Base-by-base conservation (phyloP, 2,329 filamentous ascomycete genomes). In the Sporothrix brunneoviolacea region DNA sequence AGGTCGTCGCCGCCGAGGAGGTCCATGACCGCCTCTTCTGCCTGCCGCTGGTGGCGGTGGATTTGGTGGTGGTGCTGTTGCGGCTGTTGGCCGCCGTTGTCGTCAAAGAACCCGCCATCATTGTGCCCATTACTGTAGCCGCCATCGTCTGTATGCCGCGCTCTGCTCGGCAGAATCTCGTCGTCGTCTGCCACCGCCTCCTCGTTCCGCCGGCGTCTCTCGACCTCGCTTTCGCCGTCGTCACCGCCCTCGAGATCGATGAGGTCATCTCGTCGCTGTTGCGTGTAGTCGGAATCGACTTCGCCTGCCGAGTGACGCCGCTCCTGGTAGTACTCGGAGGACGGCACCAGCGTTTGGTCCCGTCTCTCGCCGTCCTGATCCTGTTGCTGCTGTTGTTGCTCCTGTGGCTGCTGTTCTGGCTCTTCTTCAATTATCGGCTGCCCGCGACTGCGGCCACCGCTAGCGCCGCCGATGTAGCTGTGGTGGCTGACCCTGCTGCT, bases 261-360 rank as follows among this genome's bases (percentile, higher is more conserved):
- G 46, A 90, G 67, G 52, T 83, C 77, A 12, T 49, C 53, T 13
- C 42, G 50, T 9, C 39, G 21, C 56, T 83, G 81, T 49, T 78
- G 74, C 51, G 72, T 75, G 62, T 67, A 77, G 70, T 75, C 74
- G 30, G 84, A 75, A 57, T 87, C 83, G 39, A 88, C 77, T 9
- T 81, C 83, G 52, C 86, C 86, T 44, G 90, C 87, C 10, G 83
- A 86, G 65, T 89, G 89, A 50, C 89, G 76, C 55, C 88, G 74
- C 60, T 88, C 84, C 43, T 76, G 74, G 24, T 64, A 60, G n/a
- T 57, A 65, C 12, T 67, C 60, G 33, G 71, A 51, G 8, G 57
- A 56, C 32, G 57, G 59, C 12, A 59, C 48, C 4, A 58, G 54
- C 1, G 59, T 54, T 24, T 61, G 61, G 44, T 67, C 63, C 7